Base-by-base conservation (phyloP, 2,329 filamentous ascomycete genomes). In the Ceratocystis albifundus region DNA sequence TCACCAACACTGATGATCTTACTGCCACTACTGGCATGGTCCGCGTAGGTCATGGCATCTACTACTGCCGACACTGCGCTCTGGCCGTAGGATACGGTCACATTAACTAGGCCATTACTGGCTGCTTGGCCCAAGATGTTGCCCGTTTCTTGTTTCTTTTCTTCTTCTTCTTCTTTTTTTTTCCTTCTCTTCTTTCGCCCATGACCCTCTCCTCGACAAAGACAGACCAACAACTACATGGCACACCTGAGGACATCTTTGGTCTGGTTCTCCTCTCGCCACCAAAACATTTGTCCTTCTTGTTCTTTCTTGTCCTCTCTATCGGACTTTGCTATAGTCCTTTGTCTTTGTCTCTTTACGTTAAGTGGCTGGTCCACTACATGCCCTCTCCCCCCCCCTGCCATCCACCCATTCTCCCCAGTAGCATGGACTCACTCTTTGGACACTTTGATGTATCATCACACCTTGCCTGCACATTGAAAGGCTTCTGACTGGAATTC, bases 41-140 rank as follows among this genome's bases (percentile, higher is more conserved):
- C 15, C 80, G 81, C 71, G 84, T 87, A 69, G 83, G 83, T 1
- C 81, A 83, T 73, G 80, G 86, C 68, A 86, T 86, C 76, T 87
- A 87, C 75, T 68, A 68, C 66, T 87, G 84, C 75, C 78, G 81
- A 68, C 79, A 82, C 45, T 87, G 84, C 72, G 84, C 84, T 68
- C 82, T 80, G 72, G 82, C 84, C 73, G 82, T 84, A 41, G 84
- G 84, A 70, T 87, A 85, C 74, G 82, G 80, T 73, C 86, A 80
- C 81, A 71, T 55, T 46, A 48, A 53, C 44, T 48, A 64, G 36
- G 12, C 25, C 20, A 12, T 20, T 15, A 25, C 15, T 53, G 48
- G n/a, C 48, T 53, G 48, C 7, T 22, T 25, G 48, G 48, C 48
- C 22, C 41, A 20, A 41, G 10, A 2, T 10, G 10, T 12, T 41